phyloP scores from a whole-genome alignment of 768 basidiomycete species.

The Amanita rubescens region DNA sequence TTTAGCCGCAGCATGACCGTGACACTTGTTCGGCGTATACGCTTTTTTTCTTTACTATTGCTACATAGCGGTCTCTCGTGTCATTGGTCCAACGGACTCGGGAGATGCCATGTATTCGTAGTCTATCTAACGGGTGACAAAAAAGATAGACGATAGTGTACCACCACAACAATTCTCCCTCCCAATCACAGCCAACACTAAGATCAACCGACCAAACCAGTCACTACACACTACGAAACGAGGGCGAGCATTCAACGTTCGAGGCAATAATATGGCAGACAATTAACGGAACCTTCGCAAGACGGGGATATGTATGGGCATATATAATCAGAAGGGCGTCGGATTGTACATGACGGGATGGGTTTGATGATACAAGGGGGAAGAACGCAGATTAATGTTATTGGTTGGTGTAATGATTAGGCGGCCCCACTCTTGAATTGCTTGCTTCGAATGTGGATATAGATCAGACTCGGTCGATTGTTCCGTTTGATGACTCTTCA shows the following conservation, averaged over 20 bases:
- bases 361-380: background rate
- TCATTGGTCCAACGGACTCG: background rate
- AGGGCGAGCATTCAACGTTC: background rate
- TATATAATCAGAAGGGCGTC: background rate
- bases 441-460: slow-evolving; percentile 1
- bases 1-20: background rate
- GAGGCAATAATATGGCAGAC: background rate
- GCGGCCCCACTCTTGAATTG: background rate
- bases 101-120: background rate
- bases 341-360: background rate
- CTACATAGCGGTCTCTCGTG: background rate
- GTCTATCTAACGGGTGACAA: background rate
- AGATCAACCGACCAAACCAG: background rate
- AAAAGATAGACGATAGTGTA: background rate
- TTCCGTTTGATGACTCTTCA: background rate
- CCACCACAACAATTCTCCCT: background rate
- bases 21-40: too few species aligned
- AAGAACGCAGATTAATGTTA: background rate
- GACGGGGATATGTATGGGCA: background rate
- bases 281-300: background rate
- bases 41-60: too few species aligned
- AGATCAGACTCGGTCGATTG: background rate
- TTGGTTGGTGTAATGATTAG: slow-evolving; percentile 3
- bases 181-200: background rate
- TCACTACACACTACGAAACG: background rate